phyloP scores from a whole-genome alignment of 1,284 basidiomycete species.

The Mycena citricolor region DNA sequence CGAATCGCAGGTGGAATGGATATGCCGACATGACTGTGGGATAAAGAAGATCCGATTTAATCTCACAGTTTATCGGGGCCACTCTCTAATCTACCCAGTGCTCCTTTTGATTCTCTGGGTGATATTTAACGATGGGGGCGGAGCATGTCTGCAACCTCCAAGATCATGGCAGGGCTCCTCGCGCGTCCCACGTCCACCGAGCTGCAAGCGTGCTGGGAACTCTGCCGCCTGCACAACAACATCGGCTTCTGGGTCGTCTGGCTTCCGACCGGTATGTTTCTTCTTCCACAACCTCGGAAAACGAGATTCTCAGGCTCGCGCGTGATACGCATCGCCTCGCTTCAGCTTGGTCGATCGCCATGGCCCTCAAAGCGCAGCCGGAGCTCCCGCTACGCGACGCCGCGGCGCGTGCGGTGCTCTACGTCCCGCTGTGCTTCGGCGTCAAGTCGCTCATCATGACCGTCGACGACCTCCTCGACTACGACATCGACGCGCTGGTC shows the following conservation, averaged over 20 bases:
- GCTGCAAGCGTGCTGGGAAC: constrained; percentile 32
- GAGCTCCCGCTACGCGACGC: constrained; percentile 22
- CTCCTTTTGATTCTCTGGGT: no score
- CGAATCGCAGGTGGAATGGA: no score
- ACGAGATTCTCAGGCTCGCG: no score
- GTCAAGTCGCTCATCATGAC: constrained; percentile 36
- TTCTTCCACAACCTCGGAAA: no score
- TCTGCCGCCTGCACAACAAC: constrained; percentile 32
- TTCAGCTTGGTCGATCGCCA: constrained; percentile 32
- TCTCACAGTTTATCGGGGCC: no score
- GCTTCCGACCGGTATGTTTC: constrained; percentile 28
- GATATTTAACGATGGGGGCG: no score
- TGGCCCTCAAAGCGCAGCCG: constrained; percentile 30
- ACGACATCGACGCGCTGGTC: constrained; percentile 31
- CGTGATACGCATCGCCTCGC: no score
- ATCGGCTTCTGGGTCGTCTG: constrained; percentile 36
- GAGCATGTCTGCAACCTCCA: neutral
- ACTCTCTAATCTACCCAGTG: no score
- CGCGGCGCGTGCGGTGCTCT: constrained; percentile 22
- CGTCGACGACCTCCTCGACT: constrained; percentile 33
- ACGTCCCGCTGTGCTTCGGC: constrained; percentile 33
- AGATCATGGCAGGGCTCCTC: constrained; percentile 3
- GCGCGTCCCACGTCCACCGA: constrained; percentile 19
- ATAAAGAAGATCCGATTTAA: no score
- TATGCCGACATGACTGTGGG: no score